Base-by-base conservation (phyloP, 2,329 filamentous ascomycete species). In the Amauroascus niger region DNA sequence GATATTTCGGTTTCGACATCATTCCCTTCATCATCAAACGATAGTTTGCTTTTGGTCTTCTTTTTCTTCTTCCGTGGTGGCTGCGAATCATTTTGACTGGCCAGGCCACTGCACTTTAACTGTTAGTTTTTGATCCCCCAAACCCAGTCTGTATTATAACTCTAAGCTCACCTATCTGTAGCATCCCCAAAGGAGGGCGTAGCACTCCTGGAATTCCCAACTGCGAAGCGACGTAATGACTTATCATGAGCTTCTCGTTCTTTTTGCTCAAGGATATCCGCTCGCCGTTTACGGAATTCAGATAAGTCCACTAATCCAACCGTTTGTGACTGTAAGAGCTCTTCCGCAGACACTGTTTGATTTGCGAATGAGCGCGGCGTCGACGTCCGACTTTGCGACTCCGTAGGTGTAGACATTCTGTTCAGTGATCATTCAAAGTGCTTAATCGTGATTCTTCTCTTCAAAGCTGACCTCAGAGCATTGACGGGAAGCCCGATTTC, bases 251-350 rank as follows among this genome's bases (percentile, higher is more conserved):
- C 84, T 64, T 93, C 88, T 63, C 86, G 81, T 65, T 93, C 88
- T 65, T 93, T 91, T 66, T 88, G 84, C 69, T 96, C 91, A 46
- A 95, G 76, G n/a, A 90, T 88, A 70, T 96, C 88, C 62, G 89
- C 90, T 69, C 91, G 88, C 56, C 93, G 84, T 74, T 98, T 97
- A 70, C 91, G 88, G 69, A 95, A 97, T 67, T 97, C 93, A 60
- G 87, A 88, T 41, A 96, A 83, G 55, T 87, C 82, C 51, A 97
- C 91, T 2, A 98, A 83, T 39, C 93, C 93, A 60, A 96, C 89
- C 0, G 88, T 95, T 64, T 88, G 83, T 52, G 82, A 87, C 56
- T 91, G 91, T 46, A 95, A 78, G 13, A 88, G 77, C 65, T 95
- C 84, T 68, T 91, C 82, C 1, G 87, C 86, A 1, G 86, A 86